Base-by-base conservation (phyloP, 1,139 yeast genomes). In the Scheffersomyces insectosa region DNA sequence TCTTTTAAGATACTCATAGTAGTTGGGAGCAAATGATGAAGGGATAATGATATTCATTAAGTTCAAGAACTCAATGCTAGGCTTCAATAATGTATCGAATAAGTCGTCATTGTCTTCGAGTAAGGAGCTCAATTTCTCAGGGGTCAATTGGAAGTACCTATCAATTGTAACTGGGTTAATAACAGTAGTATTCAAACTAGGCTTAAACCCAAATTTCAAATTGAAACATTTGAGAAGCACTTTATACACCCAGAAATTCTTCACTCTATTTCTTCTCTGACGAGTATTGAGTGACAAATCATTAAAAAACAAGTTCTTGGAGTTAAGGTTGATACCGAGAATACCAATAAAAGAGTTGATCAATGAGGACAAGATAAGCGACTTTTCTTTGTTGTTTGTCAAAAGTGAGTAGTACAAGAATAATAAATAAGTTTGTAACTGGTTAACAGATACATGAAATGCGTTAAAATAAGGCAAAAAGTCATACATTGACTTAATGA, bases 201-300 rank as follows among this genome's bases (percentile, higher is more conserved):
- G 79, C 47, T 74, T 72, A 47, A 74, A 70, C 1, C 81, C 79
- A 50, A 79, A 72, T 51, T 75, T 74, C 45, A 74, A 61, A 45
- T 79, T 75, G 49, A 79, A 74, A 44, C 82, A 70, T 52, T 78
- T 75, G 33, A 76, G 64, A 30, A 82, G 63, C 3, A 80, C 77
- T 47, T 77, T 77, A 54, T 76, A 80, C 16, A 77, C 79, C 88
- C 88, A 82, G 51, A 78, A 82, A 15, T 80, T 65, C 54, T 80
- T 82, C 14, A 82, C 77, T 53, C 87, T 65, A 47, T 77, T 77
- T 43, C 80, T 63, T 48, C 67, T 61, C 51, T 75, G 72, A 39
- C 64, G 65, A 33, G 67, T 50, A 20, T 57, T 55, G 35, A 73
- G 62, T 7, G 75, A 62, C 43, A 73, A 65, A 55, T 75, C 79